Base-by-base conservation (phyloP, 768 basidiomycete species). In the Gautieria morchelliformis region DNA sequence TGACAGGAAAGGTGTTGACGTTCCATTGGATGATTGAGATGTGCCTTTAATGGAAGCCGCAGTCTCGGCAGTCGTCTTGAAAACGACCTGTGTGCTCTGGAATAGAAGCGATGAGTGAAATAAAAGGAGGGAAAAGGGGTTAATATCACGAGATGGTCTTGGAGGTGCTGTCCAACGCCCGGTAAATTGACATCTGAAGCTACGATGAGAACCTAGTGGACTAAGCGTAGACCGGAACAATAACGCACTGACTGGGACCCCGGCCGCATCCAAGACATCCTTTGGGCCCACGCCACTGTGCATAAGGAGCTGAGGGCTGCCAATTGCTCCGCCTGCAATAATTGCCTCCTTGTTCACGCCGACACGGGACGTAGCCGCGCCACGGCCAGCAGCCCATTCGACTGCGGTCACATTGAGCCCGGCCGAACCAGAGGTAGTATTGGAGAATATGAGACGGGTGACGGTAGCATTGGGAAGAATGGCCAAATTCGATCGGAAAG, bases 391-490 rank as follows among this genome's bases (percentile, higher is more conserved):
- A 15, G 79, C 76, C 67, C 75, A 85, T 64, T 78, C 74, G 20
- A 85, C 76, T 15, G 71, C 72, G 40, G 68, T 73, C 39, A 78
- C 74, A 39, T 68, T 71, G 22, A 75, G 66, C 54, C 71, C 71
- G 12, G 65, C 60, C 30, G 61, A 56, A 52, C 63, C 65, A 5
- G 44, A 48, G 4, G 17, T 35, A 20, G 37, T n/a, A 20, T 65
- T 65, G 58, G 67, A 64, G 60, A 81, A 79, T 24, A 78, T 59
- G 41, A 83, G 69, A 22, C 77, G 73, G 2, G 84, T 79, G 54
- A 84, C 85, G 7, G 81, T 83, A 14, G 78, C 72, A 54, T 79
- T 78, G 9, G 79, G 71, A 22, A 87, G 72, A 59, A 89, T 78
- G 63, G 81, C 78, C 41, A 87, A 75, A 64, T 87, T 87, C 55